Conservation (phyloP, 495 filamentous ascomycete species). For the Aspergillus nanangensis region DNA sequence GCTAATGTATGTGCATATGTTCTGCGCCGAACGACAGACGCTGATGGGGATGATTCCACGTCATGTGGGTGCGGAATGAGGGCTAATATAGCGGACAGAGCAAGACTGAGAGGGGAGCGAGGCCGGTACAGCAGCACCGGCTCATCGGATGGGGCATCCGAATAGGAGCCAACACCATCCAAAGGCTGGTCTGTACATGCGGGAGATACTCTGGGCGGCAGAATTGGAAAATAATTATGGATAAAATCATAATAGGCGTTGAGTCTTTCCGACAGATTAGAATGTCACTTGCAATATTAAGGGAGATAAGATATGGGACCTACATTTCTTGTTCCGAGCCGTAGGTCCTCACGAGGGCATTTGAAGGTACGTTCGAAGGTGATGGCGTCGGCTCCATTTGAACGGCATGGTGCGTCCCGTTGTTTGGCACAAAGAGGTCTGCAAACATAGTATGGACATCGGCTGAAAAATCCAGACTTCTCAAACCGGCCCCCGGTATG, state of each 20-base stretch:
- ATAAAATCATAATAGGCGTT: conserved; percentile 59
- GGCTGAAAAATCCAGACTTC: conserved; percentile 35
- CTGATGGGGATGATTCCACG: conserved; percentile 35
- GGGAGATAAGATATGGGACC: conserved; percentile 7
- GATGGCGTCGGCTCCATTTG: conserved; percentile 32
- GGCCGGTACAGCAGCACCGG: conserved; percentile 38
- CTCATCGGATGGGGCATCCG: conserved; percentile 38
- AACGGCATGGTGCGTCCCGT: conserved; percentile 19
- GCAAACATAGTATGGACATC: conserved; percentile 36
- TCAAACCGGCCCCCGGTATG: conserved; percentile 37
- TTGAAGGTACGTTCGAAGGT: conserved; percentile 19
- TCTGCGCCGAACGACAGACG: conserved; percentile 45
- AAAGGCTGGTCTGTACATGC: conserved; percentile 41
- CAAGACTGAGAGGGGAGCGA: conserved; percentile 50
- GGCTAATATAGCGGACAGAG: conserved; percentile 51
- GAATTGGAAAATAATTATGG: conserved; percentile 54
- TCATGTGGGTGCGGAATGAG: conserved; percentile 52
- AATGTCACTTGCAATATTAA: too few species aligned
- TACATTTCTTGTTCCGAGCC: conserved; percentile 41
- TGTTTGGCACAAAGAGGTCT: conserved; percentile 25
- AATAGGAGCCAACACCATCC: conserved; percentile 35
- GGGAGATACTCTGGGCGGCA: conserved; percentile 46
- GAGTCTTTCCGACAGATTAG: conserved; percentile 41
- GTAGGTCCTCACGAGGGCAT: conserved; percentile 35
- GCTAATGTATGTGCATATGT: conserved; percentile 52